phyloP scores from a whole-genome alignment of 176 grass and related monocot genomes.

The Hsuehochloa calcarea region DNA sequence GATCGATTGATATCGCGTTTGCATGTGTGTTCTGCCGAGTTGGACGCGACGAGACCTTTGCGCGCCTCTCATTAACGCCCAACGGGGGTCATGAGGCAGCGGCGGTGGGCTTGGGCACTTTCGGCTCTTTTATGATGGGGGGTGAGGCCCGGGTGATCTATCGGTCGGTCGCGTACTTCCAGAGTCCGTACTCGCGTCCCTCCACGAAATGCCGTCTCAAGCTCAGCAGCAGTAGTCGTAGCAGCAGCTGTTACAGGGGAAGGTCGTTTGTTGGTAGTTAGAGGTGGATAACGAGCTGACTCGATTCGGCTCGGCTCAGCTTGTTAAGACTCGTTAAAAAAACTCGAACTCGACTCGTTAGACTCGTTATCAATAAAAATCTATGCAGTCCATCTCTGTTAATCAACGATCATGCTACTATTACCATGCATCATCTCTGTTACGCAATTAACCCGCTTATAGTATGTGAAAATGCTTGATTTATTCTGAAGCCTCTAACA shows the following conservation, averaged over 20 bases:
- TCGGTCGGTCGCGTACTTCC: background rate
- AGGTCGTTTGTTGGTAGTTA: background rate
- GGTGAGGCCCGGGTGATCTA: background rate
- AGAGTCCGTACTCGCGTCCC: background rate
- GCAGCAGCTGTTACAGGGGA: background rate
- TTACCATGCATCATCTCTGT: too few relatives aligned
- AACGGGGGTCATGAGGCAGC: background rate
- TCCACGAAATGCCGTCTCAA: background rate
- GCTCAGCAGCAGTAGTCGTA: background rate
- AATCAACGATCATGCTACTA: too few relatives aligned
- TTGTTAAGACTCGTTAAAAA: too few relatives aligned
- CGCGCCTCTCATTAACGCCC: background rate
- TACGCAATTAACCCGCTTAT: too few relatives aligned
- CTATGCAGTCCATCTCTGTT: too few relatives aligned
- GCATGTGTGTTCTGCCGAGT: background rate
- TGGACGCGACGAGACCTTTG: conserved; percentile 15
- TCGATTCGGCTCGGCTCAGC: too few relatives aligned
- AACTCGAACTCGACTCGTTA: too few relatives aligned
- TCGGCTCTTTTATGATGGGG: conserved; percentile 22
- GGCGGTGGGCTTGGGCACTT: background rate
- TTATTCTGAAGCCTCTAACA: too few relatives aligned
- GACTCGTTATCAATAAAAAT: too few relatives aligned
- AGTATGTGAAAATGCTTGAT: too few relatives aligned
- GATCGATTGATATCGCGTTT: background rate
- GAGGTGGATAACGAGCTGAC: too few relatives aligned